phyloP scores from a whole-genome alignment of 163 green algal genomes.

The Coccomyxa subellipsoidea region DNA sequence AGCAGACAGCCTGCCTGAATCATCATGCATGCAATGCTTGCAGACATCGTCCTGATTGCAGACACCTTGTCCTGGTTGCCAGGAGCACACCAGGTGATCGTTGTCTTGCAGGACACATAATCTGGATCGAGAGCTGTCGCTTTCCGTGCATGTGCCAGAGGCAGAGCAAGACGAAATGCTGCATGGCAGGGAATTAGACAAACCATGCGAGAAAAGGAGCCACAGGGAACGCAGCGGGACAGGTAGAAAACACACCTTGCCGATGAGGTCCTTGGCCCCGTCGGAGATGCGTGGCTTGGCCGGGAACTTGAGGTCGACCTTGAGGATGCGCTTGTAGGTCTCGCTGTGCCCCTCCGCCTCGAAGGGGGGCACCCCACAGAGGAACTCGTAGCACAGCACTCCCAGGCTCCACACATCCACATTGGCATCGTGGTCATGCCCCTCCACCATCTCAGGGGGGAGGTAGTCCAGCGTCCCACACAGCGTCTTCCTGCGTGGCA shows the following conservation, averaged over 20 bases:
- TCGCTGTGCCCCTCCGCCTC: conserved; percentile 87
- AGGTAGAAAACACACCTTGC: conserved; percentile 57
- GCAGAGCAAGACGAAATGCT: too few relatives aligned
- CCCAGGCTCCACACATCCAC: conserved; percentile 85
- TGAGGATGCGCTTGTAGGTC: conserved; percentile 79
- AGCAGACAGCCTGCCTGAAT: too few relatives aligned
- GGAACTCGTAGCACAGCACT: conserved; percentile 98
- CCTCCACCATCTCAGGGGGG: conserved; percentile 93
- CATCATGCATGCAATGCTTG: conserved; percentile 3
- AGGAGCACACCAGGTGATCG: not conserved
- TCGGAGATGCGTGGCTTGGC: conserved; percentile 28
- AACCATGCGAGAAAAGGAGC: too few relatives aligned
- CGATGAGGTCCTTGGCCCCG: conserved; percentile 80
- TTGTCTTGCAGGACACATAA: not conserved
- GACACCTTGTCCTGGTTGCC: not conserved
- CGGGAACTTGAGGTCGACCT: conserved; percentile 84
- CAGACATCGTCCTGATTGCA: not conserved
- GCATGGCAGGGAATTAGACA: too few relatives aligned
- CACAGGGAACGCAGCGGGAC: too few relatives aligned
- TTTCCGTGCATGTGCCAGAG: not conserved
- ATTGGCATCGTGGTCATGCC: conserved; percentile 27
- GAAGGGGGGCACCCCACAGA: conserved; percentile 93
- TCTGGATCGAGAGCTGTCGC: too few relatives aligned
- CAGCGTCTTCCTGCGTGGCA: conserved; percentile 80
- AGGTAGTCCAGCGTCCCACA: conserved; percentile 99